Conservation (phyloP, 2,329 filamentous ascomycete species). For the Rachicladosporium sp. region DNA sequence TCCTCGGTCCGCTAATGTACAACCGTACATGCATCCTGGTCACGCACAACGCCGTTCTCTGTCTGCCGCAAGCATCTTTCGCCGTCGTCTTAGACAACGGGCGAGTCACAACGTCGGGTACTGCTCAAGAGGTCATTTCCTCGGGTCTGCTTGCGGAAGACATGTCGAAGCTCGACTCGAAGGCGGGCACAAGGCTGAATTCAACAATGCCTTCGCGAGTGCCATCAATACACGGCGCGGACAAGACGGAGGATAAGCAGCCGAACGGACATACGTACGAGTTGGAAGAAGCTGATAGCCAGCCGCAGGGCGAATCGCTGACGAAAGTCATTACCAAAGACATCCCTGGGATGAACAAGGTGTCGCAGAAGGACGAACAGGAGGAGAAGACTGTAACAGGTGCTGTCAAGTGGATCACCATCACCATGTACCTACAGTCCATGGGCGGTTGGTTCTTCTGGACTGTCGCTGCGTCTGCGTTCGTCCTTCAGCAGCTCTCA, state of each 20-base stretch:
- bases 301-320: conserved; percentile 31
- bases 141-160: conserved; percentile 88
- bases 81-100: conserved; percentile 84
- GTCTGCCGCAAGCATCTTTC: conserved; percentile 65
- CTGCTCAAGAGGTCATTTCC: conserved; percentile 62
- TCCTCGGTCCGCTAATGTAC: conserved; percentile 79
- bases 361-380: conserved; percentile 39
- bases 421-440: conserved; percentile 69
- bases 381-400: conserved; percentile 69
- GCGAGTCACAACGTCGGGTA: conserved; percentile 63
- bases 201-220: conserved; percentile 68
- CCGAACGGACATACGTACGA: conserved; percentile 31
- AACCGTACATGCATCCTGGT: conserved; percentile 86
- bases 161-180: conserved; percentile 52
- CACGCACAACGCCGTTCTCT: conserved; percentile 87
- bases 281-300: conserved; percentile 23
- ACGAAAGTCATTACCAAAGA: conserved; percentile 33
- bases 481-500: conserved; percentile 70
- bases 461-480: conserved; percentile 61
- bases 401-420: conserved; percentile 76
- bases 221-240: conserved; percentile 59
- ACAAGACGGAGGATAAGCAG: conserved; percentile 22
- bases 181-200: conserved; percentile 53
- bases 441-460: conserved; percentile 99
- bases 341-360: conserved; percentile 24